Conservation (phyloP, 1,139 yeast genomes). For the Nakaseomyces glabratus region DNA sequence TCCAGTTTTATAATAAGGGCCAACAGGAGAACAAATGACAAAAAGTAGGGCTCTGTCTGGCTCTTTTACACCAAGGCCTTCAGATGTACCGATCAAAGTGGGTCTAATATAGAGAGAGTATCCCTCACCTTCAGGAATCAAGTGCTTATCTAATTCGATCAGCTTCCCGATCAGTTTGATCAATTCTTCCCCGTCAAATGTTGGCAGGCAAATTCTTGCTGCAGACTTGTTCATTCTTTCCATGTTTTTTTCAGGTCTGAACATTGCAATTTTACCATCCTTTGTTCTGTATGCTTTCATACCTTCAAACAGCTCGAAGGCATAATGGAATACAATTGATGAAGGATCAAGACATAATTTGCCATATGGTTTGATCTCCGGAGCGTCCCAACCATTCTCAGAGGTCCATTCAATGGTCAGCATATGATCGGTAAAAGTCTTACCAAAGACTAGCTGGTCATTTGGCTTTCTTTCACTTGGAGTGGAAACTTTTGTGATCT, state of each 20-base stretch:
- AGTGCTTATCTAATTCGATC: conserved; percentile 59
- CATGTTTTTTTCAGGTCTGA: conserved; percentile 90
- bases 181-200: conserved; percentile 70
- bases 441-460: conserved; percentile 76
- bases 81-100: conserved; percentile 84
- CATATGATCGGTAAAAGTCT: conserved; percentile 85
- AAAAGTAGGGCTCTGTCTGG: conserved; percentile 76
- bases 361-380: conserved; percentile 80
- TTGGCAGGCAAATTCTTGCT: conserved; percentile 76
- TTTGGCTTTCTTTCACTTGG: conserved; percentile 65
- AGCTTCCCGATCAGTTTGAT: conserved; percentile 66
- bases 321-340: conserved; percentile 82
- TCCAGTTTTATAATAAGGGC: conserved; percentile 83
- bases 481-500: conserved; percentile 44
- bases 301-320: conserved; percentile 93
- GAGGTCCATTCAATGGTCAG: conserved; percentile 77
- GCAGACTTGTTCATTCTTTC: conserved; percentile 83
- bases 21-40: conserved; percentile 91
- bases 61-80: conserved; percentile 71
- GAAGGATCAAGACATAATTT: conserved; percentile 74
- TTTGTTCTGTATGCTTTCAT: conserved; percentile 81
- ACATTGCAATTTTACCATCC: conserved; percentile 63
- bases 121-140: conserved; percentile 79
- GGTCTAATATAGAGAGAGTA: conserved; percentile 91
- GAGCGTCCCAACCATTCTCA: conserved; percentile 73